These are phyloP conservation scores for Mucor irregularis DNA, from an alignment of 371 early-diverging fungal genomes.

Conservation along the genomic window DNA sequence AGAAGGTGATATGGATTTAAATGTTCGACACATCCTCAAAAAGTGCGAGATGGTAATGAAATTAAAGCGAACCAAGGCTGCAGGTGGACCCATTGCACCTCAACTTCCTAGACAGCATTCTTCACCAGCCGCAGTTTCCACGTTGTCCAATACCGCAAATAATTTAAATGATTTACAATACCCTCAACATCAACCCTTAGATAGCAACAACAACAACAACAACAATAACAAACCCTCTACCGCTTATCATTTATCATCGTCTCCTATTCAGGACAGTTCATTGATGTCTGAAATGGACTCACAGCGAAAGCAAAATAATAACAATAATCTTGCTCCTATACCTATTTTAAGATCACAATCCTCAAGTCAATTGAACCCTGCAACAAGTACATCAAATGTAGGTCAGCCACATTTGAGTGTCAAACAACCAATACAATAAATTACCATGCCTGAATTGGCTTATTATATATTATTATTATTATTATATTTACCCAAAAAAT, in stretches of 20 bases:
- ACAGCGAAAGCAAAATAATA: neutral
- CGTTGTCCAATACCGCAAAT: neutral
- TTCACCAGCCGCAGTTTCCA: conserved; percentile 34
- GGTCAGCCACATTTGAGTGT: neutral
- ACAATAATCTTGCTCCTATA: neutral
- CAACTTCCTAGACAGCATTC: conserved; percentile 34
- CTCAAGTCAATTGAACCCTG: conserved; percentile 9
- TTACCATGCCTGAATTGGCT: too few species aligned
- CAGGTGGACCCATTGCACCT: conserved; percentile 26
- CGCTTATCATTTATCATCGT: conserved; percentile 15
- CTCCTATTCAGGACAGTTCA: conserved; percentile 10
- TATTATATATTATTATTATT: too few species aligned
- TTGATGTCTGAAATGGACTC: neutral
- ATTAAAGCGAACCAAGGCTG: conserved; percentile 38
- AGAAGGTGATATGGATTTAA: conserved; percentile 57
- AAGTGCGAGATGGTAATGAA: conserved; percentile 64
- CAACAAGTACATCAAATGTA: too few species aligned
- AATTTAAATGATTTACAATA: neutral
- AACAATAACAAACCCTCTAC: neutral
- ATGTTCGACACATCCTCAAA: conserved; percentile 65
- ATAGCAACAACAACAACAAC: too few species aligned
- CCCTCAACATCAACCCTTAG: neutral
- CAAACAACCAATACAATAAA: conserved; percentile 6
- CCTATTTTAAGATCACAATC: conserved; percentile 22
- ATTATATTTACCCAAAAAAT: neutral